Base-by-base conservation (phyloP, 148 eudicot species). In the Agrostemma githago region DNA sequence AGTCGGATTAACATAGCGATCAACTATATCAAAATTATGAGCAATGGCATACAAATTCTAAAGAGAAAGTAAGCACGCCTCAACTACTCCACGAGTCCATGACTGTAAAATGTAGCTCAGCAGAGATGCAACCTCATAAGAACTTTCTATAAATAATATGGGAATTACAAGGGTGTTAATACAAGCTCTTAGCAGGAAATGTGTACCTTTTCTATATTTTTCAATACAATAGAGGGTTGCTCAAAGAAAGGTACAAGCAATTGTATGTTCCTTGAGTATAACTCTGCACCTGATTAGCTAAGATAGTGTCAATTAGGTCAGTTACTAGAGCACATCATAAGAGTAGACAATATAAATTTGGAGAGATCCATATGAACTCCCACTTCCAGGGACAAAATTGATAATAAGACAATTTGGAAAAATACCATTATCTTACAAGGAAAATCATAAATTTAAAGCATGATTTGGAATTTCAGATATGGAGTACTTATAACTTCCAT, bases 221-320 rank as follows among this genome's bases (percentile, higher is more conserved):
- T 77, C 73, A 94, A 78, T 9, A 76, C 77, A 79, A 94, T 94
- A 41, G 96, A 89, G 66, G 97, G 93, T 58, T 80, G 77, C 65
- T 87, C 90, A 80, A 94, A 89, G 87, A 94, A 94, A 64, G 98
- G 98, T 44, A 94, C 91, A 53, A 94, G 93, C 86, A 94, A 80
- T 57, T 86, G 82, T 89, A 94, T 78, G 84, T 94, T 94, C 69
- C 96, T 90, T 46, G 93, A 86, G 74, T 94, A 91, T 76, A 94
- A 80, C 14, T 89, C 89, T 74, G 82, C 89, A 71, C 98, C 98
- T 94, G 87, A 42, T 75, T 53, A 38, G 48, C 78, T 43, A 67
- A 44, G 68, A 26, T 12, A 71, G 12, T 37, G 20, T 74, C 74
- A 76, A 39, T 63, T 9, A 67, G 53, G 12, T 26, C 68, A 66